A percentile compares a stretch with the other conserved stretches of the same genome.
Conservation (phyloP, 148 eudicot genomes). For the Camellia sinensis region DNA sequence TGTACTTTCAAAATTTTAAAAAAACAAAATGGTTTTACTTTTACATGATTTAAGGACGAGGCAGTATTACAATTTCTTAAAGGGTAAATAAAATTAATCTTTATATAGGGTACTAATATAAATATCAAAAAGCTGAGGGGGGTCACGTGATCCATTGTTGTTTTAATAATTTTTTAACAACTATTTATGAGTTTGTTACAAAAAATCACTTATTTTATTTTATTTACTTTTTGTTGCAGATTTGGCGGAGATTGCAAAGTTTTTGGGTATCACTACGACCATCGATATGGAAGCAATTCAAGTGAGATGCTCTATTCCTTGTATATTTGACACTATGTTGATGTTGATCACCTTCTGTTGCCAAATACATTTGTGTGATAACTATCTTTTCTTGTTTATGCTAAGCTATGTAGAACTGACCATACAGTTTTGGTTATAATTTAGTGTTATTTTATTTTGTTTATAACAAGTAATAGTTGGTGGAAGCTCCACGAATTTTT, state of each 20-base stretch:
- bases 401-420: not conserved
- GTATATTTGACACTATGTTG: not conserved
- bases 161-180: not conserved
- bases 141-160: not conserved
- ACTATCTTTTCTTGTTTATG: not conserved
- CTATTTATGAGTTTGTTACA: not conserved
- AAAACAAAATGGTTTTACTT: too few relatives aligned
- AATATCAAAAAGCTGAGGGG: too few relatives aligned
- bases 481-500: too few relatives aligned
- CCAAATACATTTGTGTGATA: not conserved
- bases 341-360: not conserved
- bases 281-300: conserved; percentile 89
- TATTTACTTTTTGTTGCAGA: conserved; percentile 38
- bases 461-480: not conserved
- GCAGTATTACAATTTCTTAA: too few relatives aligned
- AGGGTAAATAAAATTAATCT: too few relatives aligned
- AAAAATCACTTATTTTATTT: not conserved
- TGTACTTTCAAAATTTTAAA: too few relatives aligned
- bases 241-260: conserved; percentile 95
- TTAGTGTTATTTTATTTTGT: not conserved
- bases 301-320: conserved; percentile 40
- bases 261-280: conserved; percentile 82
- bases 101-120: too few relatives aligned
- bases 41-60: too few relatives aligned
- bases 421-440: not conserved